Percentiles rank a stretch among this genome's conserved stretches.
Conservation (phyloP, 2,329 filamentous ascomycete species). For the Penicillium janthinellum region DNA sequence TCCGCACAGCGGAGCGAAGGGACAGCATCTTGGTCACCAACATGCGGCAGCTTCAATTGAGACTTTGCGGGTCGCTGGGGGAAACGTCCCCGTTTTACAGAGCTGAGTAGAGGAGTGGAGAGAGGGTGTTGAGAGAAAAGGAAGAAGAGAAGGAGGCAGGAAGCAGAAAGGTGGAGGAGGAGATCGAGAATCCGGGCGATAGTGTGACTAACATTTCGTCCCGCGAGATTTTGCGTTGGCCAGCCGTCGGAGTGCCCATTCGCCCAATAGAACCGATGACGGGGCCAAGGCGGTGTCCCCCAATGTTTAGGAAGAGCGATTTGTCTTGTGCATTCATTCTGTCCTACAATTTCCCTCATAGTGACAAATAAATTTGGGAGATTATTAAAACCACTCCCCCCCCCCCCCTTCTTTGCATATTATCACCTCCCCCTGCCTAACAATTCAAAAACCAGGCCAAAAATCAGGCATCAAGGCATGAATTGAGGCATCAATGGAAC, state of each 20-base stretch:
- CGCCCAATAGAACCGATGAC: conserved; percentile 14
- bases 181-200: conserved; percentile 3
- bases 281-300: conserved; percentile 19
- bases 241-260: conserved; percentile 28
- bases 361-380: not conserved
- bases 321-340: conserved; percentile 13
- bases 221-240: conserved; percentile 29
- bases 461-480: no score
- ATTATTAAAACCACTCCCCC: not conserved
- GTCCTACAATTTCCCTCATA: not conserved
- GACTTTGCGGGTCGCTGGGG: conserved; percentile 17
- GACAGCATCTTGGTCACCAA: conserved; percentile 46
- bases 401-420: no score
- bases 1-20: conserved; percentile 48
- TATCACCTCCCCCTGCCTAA: no score
- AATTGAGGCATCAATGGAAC: no score
- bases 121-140: conserved; percentile 8
- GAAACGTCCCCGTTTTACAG: conserved; percentile 20
- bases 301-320: conserved; percentile 18
- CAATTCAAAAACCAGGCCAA: no score
- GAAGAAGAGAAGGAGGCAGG: conserved; percentile 3
- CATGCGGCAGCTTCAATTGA: conserved; percentile 45
- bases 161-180: conserved; percentile 1
- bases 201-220: conserved; percentile 20
- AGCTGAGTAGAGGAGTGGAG: conserved; percentile 1